phyloP scores from a whole-genome alignment of 1,284 basidiomycete species.

The Earliella scabrosa region DNA sequence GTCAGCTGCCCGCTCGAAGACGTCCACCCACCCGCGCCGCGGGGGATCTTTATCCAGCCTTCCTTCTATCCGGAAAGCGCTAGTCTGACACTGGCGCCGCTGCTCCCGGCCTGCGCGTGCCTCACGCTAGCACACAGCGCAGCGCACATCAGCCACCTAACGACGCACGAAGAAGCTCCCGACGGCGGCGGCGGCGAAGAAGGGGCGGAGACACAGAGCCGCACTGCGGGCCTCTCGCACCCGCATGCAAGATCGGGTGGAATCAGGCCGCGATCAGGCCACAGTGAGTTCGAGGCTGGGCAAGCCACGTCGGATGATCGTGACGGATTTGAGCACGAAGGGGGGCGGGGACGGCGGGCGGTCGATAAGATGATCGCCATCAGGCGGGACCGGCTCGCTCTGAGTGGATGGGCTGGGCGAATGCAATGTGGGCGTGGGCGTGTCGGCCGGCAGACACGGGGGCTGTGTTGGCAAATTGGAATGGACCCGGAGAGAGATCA shows the following conservation, averaged over 20 bases:
- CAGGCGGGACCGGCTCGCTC: slow-evolving; percentile 5
- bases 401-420: neutral
- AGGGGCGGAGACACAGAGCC: too few relatives aligned
- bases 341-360: neutral
- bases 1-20: neutral
- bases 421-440: too few relatives aligned
- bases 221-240: neutral
- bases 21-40: too few relatives aligned
- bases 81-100: neutral
- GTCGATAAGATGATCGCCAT: slow-evolving; percentile 2
- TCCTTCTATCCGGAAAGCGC: neutral
- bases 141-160: neutral
- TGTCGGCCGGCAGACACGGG: slow-evolving; percentile 6
- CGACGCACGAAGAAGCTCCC: neutral
- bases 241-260: neutral
- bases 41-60: neutral
- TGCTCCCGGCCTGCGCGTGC: too few relatives aligned
- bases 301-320: neutral
- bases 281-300: neutral
- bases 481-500: slow-evolving; percentile 13
- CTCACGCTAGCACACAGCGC: neutral
- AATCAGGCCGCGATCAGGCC: slow-evolving; percentile 2
- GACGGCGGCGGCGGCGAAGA: too few relatives aligned
- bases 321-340: neutral
- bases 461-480: slow-evolving; percentile 14